Conservation (phyloP, 257 asterid genomes). For the Forsythia suspensa region DNA sequence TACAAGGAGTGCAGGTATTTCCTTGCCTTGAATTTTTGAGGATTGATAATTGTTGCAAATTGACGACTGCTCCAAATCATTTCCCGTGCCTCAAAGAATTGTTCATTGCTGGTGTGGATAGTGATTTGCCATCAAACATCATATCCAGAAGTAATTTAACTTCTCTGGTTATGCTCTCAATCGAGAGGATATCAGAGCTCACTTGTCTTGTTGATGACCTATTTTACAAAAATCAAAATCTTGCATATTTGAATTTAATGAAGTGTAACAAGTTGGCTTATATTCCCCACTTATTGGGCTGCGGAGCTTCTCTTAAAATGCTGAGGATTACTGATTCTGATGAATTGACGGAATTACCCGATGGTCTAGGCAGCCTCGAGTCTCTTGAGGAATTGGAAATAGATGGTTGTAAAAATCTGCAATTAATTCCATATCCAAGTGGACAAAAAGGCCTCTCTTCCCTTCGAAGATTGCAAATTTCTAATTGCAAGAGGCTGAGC, state of each 20-base stretch:
- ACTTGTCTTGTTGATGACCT: no score
- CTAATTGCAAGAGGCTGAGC: not conserved
- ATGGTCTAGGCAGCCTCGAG: not conserved
- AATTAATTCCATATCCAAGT: not conserved
- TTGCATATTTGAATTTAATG: not conserved
- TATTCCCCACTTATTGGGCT: not conserved
- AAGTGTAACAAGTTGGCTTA: not conserved
- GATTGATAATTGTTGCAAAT: not conserved
- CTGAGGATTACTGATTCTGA: not conserved
- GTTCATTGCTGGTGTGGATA: rapidly evolving
- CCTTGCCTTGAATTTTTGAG: constrained; percentile 6
- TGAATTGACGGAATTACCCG: constrained; percentile 15
- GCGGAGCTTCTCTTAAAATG: not conserved
- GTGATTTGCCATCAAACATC: not conserved
- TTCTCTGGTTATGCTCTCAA: no score
- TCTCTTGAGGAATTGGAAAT: not conserved
- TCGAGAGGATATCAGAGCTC: no score
- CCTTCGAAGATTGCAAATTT: not conserved
- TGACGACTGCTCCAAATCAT: constrained; percentile 21
- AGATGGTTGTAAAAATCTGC: not conserved
- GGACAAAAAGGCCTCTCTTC: constrained; percentile 2
- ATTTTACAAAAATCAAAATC: not conserved
- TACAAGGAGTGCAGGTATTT: constrained; percentile 7
- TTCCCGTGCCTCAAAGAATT: constrained; percentile 21
- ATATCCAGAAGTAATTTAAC: no score